Evolutionary conservation across 2,329 filamentous ascomycete species (phyloP).

Genomic region (Myrmaecium sp.): DNA sequence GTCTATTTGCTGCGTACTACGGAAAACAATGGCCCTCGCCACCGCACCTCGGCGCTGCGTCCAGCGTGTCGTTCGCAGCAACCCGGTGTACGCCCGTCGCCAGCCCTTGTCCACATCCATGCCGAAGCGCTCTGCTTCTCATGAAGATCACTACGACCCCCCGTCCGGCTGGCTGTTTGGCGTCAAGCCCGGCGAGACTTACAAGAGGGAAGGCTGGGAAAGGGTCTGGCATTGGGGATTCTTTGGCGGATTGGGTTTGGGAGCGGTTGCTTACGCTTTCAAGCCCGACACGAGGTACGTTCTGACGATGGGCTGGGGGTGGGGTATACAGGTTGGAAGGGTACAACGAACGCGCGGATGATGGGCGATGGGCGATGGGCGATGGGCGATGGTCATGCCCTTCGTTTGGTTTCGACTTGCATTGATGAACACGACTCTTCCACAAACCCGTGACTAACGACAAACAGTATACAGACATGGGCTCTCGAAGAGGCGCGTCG

Average conservation of each 20-base stretch:
- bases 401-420: background rate
- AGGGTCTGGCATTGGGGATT: conserved; percentile 70
- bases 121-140: no score
- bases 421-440: no score
- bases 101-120: no score
- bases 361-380: background rate
- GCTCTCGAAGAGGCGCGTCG: conserved; percentile 91
- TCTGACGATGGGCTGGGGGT: background rate
- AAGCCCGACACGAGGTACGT: conserved; percentile 98
- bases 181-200: conserved; percentile 87
- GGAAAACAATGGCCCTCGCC: no score
- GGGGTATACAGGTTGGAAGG: background rate
- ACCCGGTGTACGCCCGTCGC: no score
- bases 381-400: background rate
- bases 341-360: background rate
- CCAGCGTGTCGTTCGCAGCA: no score
- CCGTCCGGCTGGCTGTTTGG: conserved; percentile 87
- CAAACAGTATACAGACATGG: conserved; percentile 88
- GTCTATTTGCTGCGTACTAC: no score
- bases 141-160: conserved; percentile 72
- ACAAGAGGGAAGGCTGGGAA: conserved; percentile 95
- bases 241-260: conserved; percentile 57
- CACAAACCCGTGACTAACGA: conserved; percentile 8
- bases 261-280: conserved; percentile 71
- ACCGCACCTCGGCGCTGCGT: no score